Percentiles rank a stretch among this genome's conserved stretches.
Evolutionary conservation across 139 green algal species (phyloP).

Genomic region (Deuterostichococcus epilithicus): DNA sequence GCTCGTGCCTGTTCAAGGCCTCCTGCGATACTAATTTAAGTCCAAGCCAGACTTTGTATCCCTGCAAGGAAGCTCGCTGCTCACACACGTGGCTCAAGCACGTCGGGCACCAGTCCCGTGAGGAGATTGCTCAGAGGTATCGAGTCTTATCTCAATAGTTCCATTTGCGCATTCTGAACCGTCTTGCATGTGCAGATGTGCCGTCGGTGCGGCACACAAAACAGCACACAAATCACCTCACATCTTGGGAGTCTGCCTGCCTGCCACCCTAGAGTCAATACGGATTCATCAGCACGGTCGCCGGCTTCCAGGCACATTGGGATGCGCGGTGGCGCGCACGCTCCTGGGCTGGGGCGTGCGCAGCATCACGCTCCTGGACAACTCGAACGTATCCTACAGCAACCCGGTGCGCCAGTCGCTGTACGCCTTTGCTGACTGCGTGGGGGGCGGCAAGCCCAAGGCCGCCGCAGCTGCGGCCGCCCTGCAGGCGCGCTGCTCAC

Average conservation of each 20-base stretch:
- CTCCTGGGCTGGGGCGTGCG: constrained; percentile 91
- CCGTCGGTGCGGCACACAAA: too few relatives aligned
- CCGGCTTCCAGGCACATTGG: constrained; percentile 78
- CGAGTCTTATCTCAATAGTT: too few relatives aligned
- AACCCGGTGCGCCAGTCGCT: constrained; percentile 91
- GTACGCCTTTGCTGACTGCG: constrained; percentile 88
- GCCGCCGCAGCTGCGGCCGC: constrained; percentile 78
- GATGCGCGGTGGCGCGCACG: constrained; percentile 86
- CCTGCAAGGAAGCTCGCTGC: too few relatives aligned
- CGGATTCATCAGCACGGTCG: not conserved
- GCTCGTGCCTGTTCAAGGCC: not conserved
- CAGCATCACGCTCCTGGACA: constrained; percentile 87
- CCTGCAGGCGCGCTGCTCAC: constrained; percentile 24
- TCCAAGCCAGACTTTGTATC: too few relatives aligned
- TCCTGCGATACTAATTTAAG: not conserved
- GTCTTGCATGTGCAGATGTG: too few relatives aligned
- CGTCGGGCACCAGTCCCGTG: too few relatives aligned
- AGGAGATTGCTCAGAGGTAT: too few relatives aligned
- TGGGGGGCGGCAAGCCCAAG: constrained; percentile 81
- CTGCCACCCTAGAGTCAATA: too few relatives aligned
- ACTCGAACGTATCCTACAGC: constrained; percentile 73
- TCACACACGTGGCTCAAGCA: too few relatives aligned
- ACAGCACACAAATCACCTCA: too few relatives aligned
- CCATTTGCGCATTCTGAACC: too few relatives aligned
- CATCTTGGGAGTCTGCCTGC: too few relatives aligned